Evolutionary conservation across 139 green algal species (phyloP), one percentile per base, ranked within the genome.

Genomic region (Chlamydomonas eustigma): DNA sequence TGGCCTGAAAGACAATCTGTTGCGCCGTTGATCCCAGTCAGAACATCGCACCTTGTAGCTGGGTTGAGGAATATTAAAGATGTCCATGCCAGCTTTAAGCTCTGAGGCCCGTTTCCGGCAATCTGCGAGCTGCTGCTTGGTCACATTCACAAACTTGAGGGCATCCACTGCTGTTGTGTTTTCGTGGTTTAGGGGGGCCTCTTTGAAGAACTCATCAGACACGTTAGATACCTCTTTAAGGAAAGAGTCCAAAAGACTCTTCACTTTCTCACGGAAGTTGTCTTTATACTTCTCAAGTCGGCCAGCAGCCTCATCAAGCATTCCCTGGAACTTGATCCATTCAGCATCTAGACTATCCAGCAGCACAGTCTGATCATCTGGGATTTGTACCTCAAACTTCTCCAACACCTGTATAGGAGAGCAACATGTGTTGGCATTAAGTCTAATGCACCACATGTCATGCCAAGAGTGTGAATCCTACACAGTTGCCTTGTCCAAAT

Each of bases 41-140:
- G 18, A 69, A 5, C 88, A n/a, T 73, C 68, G 75, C 71, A 90
- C 88, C 75, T 92, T 92, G 83, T 93, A 94, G 4, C 85, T 71
- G 1, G 91, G 92, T 76, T 90, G 81, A 2, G 86, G 78, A 3
- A 96, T 91, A 74, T 72, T 78, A 84, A 97, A 97, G 76, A 97
- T 96, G 69, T 95, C 90, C 88, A 96, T 92, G 76, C 92, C 92
- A 24, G 73, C 51, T 82, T 93, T 92, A 75, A 95, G 84, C 50
- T 96, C 91, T 5, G 38, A 33, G 1, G 81, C 81, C 38, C 75
- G 64, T 18, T 63, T 63, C 8, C 37, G 18, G 68, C 6, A 35
- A 5, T 75, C 68, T 4, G 38, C 37, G 5, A 75, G 51, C 34
- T 37, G 34, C 38, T 81, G 70, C 71, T 87, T 87, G 52, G 66